Evolutionary conservation across 2,329 filamentous ascomycete genomes (phyloP).

Genomic region (Chrysoporthe cubensis): DNA sequence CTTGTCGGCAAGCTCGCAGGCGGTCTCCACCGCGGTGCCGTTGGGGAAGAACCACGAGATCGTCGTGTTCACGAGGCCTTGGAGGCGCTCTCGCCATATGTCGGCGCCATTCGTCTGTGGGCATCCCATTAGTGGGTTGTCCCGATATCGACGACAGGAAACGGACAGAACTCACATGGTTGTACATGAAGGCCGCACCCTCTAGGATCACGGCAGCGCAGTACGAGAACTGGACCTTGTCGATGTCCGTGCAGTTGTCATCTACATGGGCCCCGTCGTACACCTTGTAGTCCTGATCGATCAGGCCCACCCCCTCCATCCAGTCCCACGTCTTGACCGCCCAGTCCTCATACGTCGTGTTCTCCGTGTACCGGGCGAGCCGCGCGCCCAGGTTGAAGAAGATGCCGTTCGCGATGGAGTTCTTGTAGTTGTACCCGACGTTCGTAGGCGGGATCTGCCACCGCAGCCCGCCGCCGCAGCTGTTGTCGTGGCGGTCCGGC

Average conservation of each 20-base stretch:
- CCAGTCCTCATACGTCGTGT: constrained; percentile 57
- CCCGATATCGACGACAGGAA: neutral
- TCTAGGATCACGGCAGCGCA: constrained; percentile 62
- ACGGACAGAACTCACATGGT: constrained; percentile 46
- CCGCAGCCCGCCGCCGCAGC: constrained; percentile 60
- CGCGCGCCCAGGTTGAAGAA: constrained; percentile 54
- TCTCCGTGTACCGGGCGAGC: constrained; percentile 60
- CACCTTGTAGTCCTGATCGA: constrained; percentile 60
- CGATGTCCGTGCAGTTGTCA: constrained; percentile 58
- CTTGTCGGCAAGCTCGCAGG: constrained; percentile 54
- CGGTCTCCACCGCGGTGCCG: constrained; percentile 51
- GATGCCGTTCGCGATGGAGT: constrained; percentile 46
- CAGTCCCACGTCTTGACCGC: constrained; percentile 57
- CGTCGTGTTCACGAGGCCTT: constrained; percentile 49
- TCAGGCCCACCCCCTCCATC: constrained; percentile 47
- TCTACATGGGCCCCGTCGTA: constrained; percentile 60
- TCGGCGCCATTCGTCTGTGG: constrained; percentile 49
- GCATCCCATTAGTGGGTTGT: neutral
- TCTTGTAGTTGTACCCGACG: constrained; percentile 66
- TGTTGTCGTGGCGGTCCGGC: constrained; percentile 63
- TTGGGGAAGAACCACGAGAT: constrained; percentile 39
- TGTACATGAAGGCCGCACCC: constrained; percentile 68
- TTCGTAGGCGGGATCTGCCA: constrained; percentile 69
- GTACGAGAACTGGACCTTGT: constrained; percentile 63
- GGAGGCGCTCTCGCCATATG: constrained; percentile 56